Evolutionary conservation across 164 flowering plant species (phyloP), one percentile per base, ranked within the genome.

Genomic region (Nymphaea colorata): DNA sequence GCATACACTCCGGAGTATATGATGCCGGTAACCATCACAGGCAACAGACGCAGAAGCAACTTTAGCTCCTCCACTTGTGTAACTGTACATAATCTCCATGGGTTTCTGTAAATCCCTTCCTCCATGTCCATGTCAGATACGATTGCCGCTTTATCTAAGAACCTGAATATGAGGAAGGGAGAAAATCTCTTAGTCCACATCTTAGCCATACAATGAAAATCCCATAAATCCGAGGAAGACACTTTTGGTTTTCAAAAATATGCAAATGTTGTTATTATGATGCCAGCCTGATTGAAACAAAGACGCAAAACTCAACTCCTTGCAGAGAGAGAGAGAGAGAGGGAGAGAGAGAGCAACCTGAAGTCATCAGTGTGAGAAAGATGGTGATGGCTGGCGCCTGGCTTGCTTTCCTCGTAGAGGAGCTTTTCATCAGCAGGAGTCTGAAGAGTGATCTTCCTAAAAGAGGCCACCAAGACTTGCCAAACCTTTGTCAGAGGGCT

Each of bases 61-160:
- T 87, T 87, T 64, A 87, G 44, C 68, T 87, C 93, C 74, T 87
- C 93, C 14, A 87, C 87, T 67, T 87, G 93, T 3, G 90, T 87
- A 15, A 87, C 82, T 3, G 93, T 86, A 81, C 90, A 87, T 16
- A 87, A 74, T 68, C 74, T 83, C 93, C 90, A 87, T 0, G 81
- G 78, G 61, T 79, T 75, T 6, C 80, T 78, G 53, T 70, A 77
- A 62, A 78, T 76, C 36, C 81, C 86, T 64, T 65, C 68, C 66
- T 79, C 79, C 43, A 15, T 41, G 68, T 84, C 93, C 10, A 67
- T 71, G 41, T 81, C 85, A 6, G 84, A 68, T 4, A 82, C 42
- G 2, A 80, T 76, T 16, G 90, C 88, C 60, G 93, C 93, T 76
- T 77, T 84, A 67, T 84, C 86, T 51, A 86, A 82, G 74, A 79